These are phyloP conservation scores for Metarhizium humberi DNA, from an alignment of 2,329 filamentous ascomycete genomes.

Conservation along the genomic window DNA sequence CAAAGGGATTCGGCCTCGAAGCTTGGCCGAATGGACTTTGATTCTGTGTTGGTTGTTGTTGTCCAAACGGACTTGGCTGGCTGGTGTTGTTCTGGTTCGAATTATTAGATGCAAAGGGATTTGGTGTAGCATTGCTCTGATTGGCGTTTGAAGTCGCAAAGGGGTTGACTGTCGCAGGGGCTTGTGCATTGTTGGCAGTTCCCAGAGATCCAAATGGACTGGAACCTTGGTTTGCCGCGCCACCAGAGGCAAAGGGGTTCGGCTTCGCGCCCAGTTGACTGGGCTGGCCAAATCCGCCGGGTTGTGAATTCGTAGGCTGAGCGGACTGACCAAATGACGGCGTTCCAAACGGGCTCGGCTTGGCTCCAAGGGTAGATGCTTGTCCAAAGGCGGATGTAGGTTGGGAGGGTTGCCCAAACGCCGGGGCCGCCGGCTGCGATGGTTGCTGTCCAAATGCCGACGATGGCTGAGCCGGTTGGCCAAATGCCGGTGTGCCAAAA, in stretches of 20 bases:
- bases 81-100: not conserved
- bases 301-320: constrained; percentile 17
- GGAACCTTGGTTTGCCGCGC: constrained; percentile 8
- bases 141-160: constrained; percentile 12
- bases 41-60: constrained; percentile 5
- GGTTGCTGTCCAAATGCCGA: constrained; percentile 30
- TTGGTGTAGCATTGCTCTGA: constrained; percentile 7
- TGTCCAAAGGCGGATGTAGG: constrained; percentile 29
- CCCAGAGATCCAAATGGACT: constrained; percentile 16
- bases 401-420: constrained; percentile 34
- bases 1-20: constrained; percentile 17
- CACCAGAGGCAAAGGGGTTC: constrained; percentile 25
- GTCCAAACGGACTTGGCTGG: constrained; percentile 8
- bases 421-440: constrained; percentile 23
- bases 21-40: constrained; percentile 16
- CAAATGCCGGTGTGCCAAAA: constrained; percentile 24
- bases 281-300: constrained; percentile 23
- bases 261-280: constrained; percentile 26
- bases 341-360: constrained; percentile 25
- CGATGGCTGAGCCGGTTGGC: constrained; percentile 24
- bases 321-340: constrained; percentile 26
- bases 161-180: constrained; percentile 15
- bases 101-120: constrained; percentile 17
- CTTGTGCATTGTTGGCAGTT: constrained; percentile 9
- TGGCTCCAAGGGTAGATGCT: constrained; percentile 23